These are phyloP conservation scores for Penicillium brevicompactum DNA, from an alignment of 2,329 filamentous ascomycete species.

Conservation along the genomic window DNA sequence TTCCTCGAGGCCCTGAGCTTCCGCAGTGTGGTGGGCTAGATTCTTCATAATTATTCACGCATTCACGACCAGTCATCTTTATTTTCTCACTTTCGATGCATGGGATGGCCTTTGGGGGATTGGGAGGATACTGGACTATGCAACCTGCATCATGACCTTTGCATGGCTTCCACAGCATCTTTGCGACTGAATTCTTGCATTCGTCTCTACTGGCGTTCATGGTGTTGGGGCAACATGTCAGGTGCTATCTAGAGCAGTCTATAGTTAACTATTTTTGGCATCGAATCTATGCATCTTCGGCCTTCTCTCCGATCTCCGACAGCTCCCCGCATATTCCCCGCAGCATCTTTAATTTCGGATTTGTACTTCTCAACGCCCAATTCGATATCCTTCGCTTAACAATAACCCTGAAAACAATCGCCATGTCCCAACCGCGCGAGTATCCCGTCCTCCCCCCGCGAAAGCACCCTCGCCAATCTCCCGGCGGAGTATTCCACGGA, in stretches of 20 bases:
- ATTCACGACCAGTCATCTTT: conserved; percentile 26
- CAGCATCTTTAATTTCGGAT: conserved; percentile 1
- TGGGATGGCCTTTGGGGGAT: conserved; percentile 13
- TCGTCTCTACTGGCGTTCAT: conserved; percentile 23
- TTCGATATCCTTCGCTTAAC: neutral
- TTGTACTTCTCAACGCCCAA: neutral
- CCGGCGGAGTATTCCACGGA: conserved; percentile 33
- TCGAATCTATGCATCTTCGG: conserved; percentile 16
- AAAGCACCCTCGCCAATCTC: conserved; percentile 29
- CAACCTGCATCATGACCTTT: conserved; percentile 19
- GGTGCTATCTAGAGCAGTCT: conserved; percentile 13
- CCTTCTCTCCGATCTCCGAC: conserved; percentile 21
- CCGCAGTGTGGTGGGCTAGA: conserved; percentile 74
- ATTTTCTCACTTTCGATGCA: conserved; percentile 15
- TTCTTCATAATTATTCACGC: conserved; percentile 20
- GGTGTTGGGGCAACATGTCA: conserved; percentile 15
- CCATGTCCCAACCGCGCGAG: conserved; percentile 22
- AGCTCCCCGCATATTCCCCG: conserved; percentile 11
- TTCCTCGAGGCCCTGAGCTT: conserved; percentile 91
- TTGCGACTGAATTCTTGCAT: conserved; percentile 20
- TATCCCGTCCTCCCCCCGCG: conserved; percentile 29
- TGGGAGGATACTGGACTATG: conserved; percentile 17
- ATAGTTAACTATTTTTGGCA: conserved; percentile 2
- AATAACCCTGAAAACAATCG: neutral
- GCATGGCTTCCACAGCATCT: conserved; percentile 15